These are phyloP conservation scores for Abortiporus biennis DNA, from an alignment of 1,284 basidiomycete genomes.

Conservation along the genomic window DNA sequence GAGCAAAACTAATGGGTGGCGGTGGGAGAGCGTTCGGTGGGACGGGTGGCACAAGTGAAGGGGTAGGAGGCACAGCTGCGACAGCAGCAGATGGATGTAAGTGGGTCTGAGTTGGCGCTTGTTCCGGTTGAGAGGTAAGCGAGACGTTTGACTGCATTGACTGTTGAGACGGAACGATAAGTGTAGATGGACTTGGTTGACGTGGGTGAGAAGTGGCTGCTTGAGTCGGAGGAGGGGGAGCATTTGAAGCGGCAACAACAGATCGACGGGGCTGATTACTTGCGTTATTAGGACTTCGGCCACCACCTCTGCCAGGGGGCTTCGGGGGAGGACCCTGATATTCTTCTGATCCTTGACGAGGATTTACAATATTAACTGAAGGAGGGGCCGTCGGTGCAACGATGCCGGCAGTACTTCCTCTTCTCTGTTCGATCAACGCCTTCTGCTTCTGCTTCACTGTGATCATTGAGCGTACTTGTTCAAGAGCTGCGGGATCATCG, in stretches of 20 bases:
- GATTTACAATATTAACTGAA: constrained; percentile 20
- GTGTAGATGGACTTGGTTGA: constrained; percentile 1
- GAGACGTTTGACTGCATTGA: constrained; percentile 1
- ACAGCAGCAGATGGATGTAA: constrained; percentile 1
- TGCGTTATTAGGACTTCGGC: constrained; percentile 32
- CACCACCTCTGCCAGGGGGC: constrained; percentile 13
- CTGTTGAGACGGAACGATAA: constrained; percentile 4
- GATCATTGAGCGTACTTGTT: constrained; percentile 58
- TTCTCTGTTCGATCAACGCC: constrained; percentile 59
- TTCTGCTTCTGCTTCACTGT: constrained; percentile 65
- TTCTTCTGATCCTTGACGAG: constrained; percentile 15
- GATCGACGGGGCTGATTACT: constrained; percentile 16
- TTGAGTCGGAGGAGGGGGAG: constrained; percentile 14
- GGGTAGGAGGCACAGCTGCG: neutral
- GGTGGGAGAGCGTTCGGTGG: constrained; percentile 41
- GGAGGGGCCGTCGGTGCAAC: constrained; percentile 18
- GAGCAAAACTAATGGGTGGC: constrained; percentile 69
- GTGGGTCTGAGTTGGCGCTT: neutral
- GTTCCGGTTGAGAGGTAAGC: too few relatives aligned
- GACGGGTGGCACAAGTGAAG: constrained; percentile 7
- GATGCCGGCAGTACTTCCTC: constrained; percentile 48
- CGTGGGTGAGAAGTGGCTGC: constrained; percentile 13
- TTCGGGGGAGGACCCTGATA: constrained; percentile 14
- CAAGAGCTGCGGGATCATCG: constrained; percentile 51
- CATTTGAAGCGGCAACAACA: constrained; percentile 19